These are phyloP conservation scores for Tulasnella sp. DNA, from an alignment of 768 basidiomycete species.

Conservation along the genomic window DNA sequence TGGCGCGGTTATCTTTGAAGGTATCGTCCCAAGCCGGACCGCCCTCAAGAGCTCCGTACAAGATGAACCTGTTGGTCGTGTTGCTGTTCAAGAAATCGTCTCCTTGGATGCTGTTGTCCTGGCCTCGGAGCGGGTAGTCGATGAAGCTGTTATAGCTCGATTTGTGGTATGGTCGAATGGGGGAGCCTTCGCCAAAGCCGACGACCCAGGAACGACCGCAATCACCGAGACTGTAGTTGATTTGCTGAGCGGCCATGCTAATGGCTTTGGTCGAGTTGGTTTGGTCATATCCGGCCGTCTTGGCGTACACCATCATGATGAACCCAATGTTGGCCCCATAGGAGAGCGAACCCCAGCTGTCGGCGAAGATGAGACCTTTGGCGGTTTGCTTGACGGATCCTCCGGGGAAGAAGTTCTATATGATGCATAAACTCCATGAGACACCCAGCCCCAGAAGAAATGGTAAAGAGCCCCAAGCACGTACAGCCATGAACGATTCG, in stretches of 20 bases:
- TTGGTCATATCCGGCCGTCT: not conserved
- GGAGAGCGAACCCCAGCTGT: slow-evolving; percentile 8
- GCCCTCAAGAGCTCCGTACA: slow-evolving; percentile 8
- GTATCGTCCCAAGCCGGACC: slow-evolving; percentile 13
- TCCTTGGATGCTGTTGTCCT: not conserved
- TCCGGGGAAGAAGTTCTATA: slow-evolving; percentile 3
- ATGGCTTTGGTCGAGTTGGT: not conserved
- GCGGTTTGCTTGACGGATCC: slow-evolving; percentile 10
- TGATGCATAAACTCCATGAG: not conserved
- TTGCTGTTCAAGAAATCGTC: slow-evolving; percentile 11
- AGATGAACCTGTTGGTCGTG: slow-evolving; percentile 10
- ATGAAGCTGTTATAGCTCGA: slow-evolving; percentile 16
- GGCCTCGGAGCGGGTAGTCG: not conserved
- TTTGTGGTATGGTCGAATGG: slow-evolving; percentile 7
- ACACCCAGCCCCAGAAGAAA: not conserved
- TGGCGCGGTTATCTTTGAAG: not conserved
- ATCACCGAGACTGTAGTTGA: slow-evolving; percentile 10
- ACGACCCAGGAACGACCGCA: slow-evolving; percentile 14
- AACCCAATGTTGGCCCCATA: slow-evolving; percentile 7
- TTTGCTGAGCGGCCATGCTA: slow-evolving; percentile 3
- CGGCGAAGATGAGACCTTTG: slow-evolving; percentile 1
- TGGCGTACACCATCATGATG: slow-evolving; percentile 10
- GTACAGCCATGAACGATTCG: not conserved
- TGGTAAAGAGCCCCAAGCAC: not conserved
- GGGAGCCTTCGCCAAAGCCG: slow-evolving; percentile 9